These are phyloP conservation scores for Stropharia rugosoannulata DNA, from an alignment of 768 basidiomycete genomes.

Conservation along the genomic window DNA sequence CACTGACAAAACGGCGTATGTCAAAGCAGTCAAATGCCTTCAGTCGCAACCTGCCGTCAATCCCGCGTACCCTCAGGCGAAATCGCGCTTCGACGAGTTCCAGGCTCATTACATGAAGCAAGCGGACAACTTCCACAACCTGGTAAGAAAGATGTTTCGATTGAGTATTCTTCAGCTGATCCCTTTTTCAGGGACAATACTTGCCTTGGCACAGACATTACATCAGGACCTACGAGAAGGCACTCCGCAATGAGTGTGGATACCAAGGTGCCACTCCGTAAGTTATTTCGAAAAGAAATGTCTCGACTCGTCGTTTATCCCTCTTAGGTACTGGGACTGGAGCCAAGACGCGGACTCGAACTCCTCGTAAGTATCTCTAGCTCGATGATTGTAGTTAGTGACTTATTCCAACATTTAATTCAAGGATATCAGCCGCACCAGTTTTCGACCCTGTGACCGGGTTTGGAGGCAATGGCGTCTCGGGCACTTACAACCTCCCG, in stretches of 20 bases:
- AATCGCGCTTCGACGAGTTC: slow-evolving; percentile 39
- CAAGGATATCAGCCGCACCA: slow-evolving; percentile 28
- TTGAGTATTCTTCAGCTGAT: not conserved
- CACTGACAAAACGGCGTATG: slow-evolving; percentile 17
- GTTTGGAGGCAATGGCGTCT: slow-evolving; percentile 33
- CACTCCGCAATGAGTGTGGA: slow-evolving; percentile 28
- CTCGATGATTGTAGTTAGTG: not conserved
- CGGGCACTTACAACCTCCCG: slow-evolving; percentile 20
- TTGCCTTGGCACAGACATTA: slow-evolving; percentile 34
- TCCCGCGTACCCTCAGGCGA: slow-evolving; percentile 16
- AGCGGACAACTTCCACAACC: slow-evolving; percentile 28
- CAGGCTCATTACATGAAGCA: slow-evolving; percentile 32
- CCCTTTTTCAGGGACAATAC: slow-evolving; percentile 27
- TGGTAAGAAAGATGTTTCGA: slow-evolving; percentile 22
- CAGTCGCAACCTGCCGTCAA: slow-evolving; percentile 27
- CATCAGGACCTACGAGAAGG: slow-evolving; percentile 24
- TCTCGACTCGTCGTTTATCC: not conserved
- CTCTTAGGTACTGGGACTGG: slow-evolving; percentile 37
- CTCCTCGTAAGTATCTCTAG: slow-evolving; percentile 12
- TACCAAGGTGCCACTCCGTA: slow-evolving; percentile 31
- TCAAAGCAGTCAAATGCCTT: slow-evolving; percentile 31
- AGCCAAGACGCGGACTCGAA: slow-evolving; percentile 24
- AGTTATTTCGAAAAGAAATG: slow-evolving; percentile 3
- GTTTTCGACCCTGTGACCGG: slow-evolving; percentile 32
- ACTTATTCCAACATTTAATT: not conserved